These are phyloP conservation scores for Fusarium sp. DNA, from an alignment of 2,329 filamentous ascomycete species.

Conservation along the genomic window DNA sequence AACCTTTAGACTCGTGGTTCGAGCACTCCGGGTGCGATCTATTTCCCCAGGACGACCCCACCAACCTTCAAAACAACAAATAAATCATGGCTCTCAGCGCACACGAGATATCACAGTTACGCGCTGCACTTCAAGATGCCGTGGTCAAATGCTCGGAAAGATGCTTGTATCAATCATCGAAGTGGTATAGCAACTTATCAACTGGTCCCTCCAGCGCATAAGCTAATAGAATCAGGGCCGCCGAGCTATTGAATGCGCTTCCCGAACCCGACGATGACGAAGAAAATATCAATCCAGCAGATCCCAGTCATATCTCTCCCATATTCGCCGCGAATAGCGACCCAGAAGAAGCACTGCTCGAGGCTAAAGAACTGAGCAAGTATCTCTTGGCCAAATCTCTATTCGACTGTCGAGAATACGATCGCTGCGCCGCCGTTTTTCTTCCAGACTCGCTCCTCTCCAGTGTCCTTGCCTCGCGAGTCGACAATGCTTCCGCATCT, in stretches of 20 bases:
- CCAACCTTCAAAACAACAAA: conserved; percentile 32
- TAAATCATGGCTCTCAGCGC: conserved; percentile 64
- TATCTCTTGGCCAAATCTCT: conserved; percentile 93
- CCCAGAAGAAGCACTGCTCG: conserved; percentile 77
- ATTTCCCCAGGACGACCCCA: conserved; percentile 3
- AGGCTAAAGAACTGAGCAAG: conserved; percentile 81
- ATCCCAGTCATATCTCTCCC: conserved; percentile 56
- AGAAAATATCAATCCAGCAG: conserved; percentile 49
- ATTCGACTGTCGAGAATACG: conserved; percentile 95
- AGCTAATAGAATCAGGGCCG: conserved; percentile 73
- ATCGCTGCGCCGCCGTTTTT: conserved; percentile 91
- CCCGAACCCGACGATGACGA: conserved; percentile 70
- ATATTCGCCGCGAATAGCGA: conserved; percentile 70
- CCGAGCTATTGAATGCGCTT: conserved; percentile 90
- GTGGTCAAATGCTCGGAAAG: conserved; percentile 92
- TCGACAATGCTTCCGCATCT: conserved; percentile 51
- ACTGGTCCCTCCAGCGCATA: background rate
- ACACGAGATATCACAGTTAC: conserved; percentile 71
- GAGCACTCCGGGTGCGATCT: background rate
- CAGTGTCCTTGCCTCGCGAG: conserved; percentile 66
- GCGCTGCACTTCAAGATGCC: conserved; percentile 82
- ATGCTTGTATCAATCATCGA: conserved; percentile 94
- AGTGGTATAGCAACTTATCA: conserved; percentile 74
- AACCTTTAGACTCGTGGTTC: background rate
- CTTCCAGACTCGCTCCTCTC: conserved; percentile 83